Percentiles rank a stretch among this genome's conserved stretches.
These are phyloP conservation scores for Gymnopilus dilepis DNA, from an alignment of 768 basidiomycete species.

Conservation along the genomic window DNA sequence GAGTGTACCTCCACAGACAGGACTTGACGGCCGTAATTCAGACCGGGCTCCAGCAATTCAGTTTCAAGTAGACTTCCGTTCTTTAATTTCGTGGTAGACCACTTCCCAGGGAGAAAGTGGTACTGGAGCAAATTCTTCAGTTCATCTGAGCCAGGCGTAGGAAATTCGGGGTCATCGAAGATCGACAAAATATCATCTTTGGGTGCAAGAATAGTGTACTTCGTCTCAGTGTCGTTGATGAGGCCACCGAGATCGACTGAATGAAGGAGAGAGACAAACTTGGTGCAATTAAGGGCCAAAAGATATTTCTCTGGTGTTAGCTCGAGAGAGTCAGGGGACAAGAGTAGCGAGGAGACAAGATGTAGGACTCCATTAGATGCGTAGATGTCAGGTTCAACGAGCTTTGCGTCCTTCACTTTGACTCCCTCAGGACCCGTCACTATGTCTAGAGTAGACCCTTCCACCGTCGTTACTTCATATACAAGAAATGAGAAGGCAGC, in stretches of 20 bases:
- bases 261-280: slow-evolving; percentile 87
- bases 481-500: slow-evolving; percentile 15
- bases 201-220: slow-evolving; percentile 92
- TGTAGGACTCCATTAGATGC: slow-evolving; percentile 96
- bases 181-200: slow-evolving; percentile 81
- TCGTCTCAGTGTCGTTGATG: slow-evolving; percentile 69
- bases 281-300: slow-evolving; percentile 88
- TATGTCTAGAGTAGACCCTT: slow-evolving; percentile 70
- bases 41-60: slow-evolving; percentile 71
- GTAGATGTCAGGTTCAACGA: slow-evolving; percentile 84
- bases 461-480: slow-evolving; percentile 68
- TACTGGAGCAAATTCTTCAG: slow-evolving; percentile 80
- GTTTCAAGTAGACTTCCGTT: slow-evolving; percentile 83
- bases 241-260: slow-evolving; percentile 75
- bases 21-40: slow-evolving; percentile 74
- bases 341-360: slow-evolving; percentile 80
- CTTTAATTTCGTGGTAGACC: slow-evolving; percentile 70
- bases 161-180: slow-evolving; percentile 59
- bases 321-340: slow-evolving; percentile 75
- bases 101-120: slow-evolving; percentile 88
- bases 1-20: slow-evolving; percentile 66
- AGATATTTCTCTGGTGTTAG: slow-evolving; percentile 96
- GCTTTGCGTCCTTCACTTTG: slow-evolving; percentile 58
- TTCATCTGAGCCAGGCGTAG: slow-evolving; percentile 68
- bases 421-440: slow-evolving; percentile 57